Conservation (phyloP, 1,139 yeast species). For the Zygosaccharomyces sapae region DNA sequence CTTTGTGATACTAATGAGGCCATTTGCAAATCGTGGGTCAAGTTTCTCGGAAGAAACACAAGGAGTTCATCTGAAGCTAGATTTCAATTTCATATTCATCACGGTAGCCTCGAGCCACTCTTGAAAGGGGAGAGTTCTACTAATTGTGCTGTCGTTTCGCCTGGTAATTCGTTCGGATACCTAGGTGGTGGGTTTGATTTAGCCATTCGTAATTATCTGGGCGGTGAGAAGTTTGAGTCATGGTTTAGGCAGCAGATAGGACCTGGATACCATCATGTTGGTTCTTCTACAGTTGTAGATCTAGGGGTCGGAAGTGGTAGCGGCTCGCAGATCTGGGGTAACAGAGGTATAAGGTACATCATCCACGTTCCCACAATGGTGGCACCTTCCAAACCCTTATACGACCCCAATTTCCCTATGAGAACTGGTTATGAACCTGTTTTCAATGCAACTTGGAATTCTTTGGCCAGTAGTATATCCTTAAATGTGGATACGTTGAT, state of each 20-base stretch:
- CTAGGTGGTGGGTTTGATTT: conserved; percentile 53
- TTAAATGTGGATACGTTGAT: conserved; percentile 36
- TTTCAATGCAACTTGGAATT: conserved; percentile 47
- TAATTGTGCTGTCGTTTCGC: conserved; percentile 42
- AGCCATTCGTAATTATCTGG: conserved; percentile 40
- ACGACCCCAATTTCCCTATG: conserved; percentile 14
- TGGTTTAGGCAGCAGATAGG: conserved; percentile 33
- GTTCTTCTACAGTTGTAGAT: conserved; percentile 26
- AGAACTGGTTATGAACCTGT: conserved; percentile 34
- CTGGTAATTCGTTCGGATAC: conserved; percentile 51
- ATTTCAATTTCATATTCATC: conserved; percentile 11
- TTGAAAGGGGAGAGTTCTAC: conserved; percentile 10
- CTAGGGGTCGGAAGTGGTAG: conserved; percentile 8
- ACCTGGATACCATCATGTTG: conserved; percentile 27
- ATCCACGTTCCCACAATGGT: conserved; percentile 49
- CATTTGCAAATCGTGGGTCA: conserved; percentile 19
- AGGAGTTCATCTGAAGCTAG: neutral
- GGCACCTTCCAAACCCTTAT: conserved; percentile 37
- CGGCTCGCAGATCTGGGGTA: conserved; percentile 13
- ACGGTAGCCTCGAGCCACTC: conserved; percentile 18
- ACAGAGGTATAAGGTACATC: conserved; percentile 35
- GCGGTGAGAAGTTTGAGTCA: conserved; percentile 26
- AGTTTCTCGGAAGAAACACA: conserved; percentile 9
- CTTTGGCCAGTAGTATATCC: conserved; percentile 30
- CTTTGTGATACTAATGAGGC: conserved; percentile 24